Evolutionary conservation across 2,329 filamentous ascomycete species (phyloP), one percentile per base, ranked within the genome.

Genomic region (Talaromyces islandicus): DNA sequence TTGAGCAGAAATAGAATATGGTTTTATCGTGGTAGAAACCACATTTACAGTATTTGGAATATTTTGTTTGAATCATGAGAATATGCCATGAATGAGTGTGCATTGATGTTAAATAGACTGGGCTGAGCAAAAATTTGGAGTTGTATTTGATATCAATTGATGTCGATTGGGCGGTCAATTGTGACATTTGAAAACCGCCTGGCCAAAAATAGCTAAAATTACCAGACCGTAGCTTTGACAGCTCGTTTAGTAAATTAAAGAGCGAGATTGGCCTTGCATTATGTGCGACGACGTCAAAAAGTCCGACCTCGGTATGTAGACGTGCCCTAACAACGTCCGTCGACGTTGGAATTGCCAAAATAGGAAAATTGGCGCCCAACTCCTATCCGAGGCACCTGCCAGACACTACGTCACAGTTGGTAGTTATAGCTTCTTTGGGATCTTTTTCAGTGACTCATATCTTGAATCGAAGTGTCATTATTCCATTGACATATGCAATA

Each of bases 1-100:
- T 69, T 14, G 51, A 59, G 32, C 54, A 30, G 6, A 30, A 57
- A 25, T 30, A 53, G 35, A 29, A 1, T 4, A 25, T 32, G 51
- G 29, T 5, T 25, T 54, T n/a, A 2, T n/a, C 17, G 6, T 35
- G 7, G 24, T 2, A 53, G 24, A 53, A n/a, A 32, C 3, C 7
- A n/a, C 35, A 6, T 29, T 53, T 27, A 4, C 9, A 4, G 43
- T 24, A 17, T 46, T 24, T 46, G n/a, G 10, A 19, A 19, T 24
- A 11, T 21, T 46, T 19, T 19, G 14, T 21, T 19, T 11, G 19
- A 46, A 46, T 46, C n/a, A 46, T 46, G 21, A 24, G 7, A 46
- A 24, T 24, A 46, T 24, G 43, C 19, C 21, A 46, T 46, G 21
- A 46, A 46, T 46, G 11, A 46, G 11, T 46, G 43, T 24, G 24